Base-by-base conservation (phyloP, 202 grass and related monocot species). In the Carex sylvatica region DNA sequence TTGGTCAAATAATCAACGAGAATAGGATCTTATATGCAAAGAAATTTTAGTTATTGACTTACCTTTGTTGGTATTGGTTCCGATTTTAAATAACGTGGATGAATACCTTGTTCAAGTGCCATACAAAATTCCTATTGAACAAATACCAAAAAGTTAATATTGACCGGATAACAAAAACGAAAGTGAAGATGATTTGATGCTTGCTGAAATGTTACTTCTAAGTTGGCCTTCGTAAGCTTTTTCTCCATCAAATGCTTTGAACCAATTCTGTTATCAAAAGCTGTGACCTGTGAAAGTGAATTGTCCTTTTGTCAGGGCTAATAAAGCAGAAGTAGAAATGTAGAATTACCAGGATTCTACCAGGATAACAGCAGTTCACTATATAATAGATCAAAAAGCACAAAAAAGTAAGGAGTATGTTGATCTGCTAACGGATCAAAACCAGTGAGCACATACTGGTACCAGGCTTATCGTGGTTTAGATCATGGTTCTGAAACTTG, bases 201-300 rank as follows among this genome's bases (percentile, higher is more conserved):
- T 85, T 20, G 74, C 65, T 56, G 12, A 80, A 87, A 90, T 40
- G 24, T 61, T 92, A 99, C 96, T 86, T 90, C 81, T 83, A 99
- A 65, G 59, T 90, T 93, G 56, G 85, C 90, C 8, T 16, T 22
- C 4, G 90, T 91, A 82, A 95, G 84, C 82, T 99, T 93, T 82
- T 85, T 87, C 88, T 95, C 96, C 89, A 99, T 61, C 80, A 99
- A 79, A 87, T 92, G 88, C 73, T 99, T 99, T 49, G 88, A 88
- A 79, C 88, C 91, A 60, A 88, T 87, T 66, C 74, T 92, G 18
- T 89, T 95, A 89, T 95, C 89, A 86, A 99, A 99, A 87, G 91
- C 96, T 70, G 91, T 95, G 72, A 95, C 92, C 96, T 99, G 87
- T 20, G 61, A 22, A 77, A 66, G 26, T 64, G 52, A 77, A 77